Conservation (phyloP, 164 flowering plant genomes). For the Sedum album region DNA sequence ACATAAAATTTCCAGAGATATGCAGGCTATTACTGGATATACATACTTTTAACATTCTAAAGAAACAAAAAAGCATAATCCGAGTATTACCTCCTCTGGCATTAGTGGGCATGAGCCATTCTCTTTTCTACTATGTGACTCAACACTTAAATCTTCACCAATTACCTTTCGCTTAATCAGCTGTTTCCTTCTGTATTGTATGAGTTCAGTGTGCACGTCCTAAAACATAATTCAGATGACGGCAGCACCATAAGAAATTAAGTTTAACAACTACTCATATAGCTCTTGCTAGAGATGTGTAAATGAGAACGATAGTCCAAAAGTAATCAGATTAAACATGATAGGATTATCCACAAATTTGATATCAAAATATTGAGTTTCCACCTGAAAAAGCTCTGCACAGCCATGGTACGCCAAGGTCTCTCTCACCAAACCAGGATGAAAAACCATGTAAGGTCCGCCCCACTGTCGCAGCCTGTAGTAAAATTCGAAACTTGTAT, state of each 20-base stretch:
- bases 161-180: slow-evolving; percentile 72
- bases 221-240: slow-evolving; percentile 13
- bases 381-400: slow-evolving; percentile 96
- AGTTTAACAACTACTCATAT: neutral
- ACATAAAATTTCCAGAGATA: neutral
- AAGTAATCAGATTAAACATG: neutral
- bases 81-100: slow-evolving; percentile 78
- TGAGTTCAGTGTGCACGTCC: slow-evolving; percentile 97
- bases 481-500: neutral
- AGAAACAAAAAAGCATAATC: neutral
- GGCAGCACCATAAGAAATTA: neutral
- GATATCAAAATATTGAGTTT: neutral
- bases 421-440: slow-evolving; percentile 83
- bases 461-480: slow-evolving; percentile 65
- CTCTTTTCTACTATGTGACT: slow-evolving; percentile 48
- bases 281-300: neutral
- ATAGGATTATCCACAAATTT: slow-evolving; percentile 3
- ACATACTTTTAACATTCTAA: neutral
- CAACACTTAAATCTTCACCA: slow-evolving; percentile 50
- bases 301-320: neutral
- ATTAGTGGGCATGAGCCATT: slow-evolving; percentile 94
- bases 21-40: neutral
- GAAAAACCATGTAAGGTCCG: slow-evolving; percentile 75
- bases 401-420: slow-evolving; percentile 94
- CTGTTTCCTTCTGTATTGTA: slow-evolving; percentile 76